Conservation (phyloP, 2,329 filamentous ascomycete species). For the Myriosclerotinia scirpicola region DNA sequence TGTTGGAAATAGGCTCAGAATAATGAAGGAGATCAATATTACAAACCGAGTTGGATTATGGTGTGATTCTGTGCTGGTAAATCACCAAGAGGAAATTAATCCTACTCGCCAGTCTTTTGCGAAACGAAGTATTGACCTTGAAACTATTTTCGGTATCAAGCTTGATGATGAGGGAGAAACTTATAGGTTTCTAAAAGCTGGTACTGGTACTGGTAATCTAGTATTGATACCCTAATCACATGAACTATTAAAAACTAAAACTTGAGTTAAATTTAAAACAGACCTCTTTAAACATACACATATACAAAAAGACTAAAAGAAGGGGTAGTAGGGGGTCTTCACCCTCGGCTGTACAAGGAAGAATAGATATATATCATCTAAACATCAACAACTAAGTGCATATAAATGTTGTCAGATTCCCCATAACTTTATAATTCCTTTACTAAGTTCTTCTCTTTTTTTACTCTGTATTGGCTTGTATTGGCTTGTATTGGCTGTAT, state of each 20-base stretch:
- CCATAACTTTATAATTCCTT: constrained; percentile 6
- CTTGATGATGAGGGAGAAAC: neutral
- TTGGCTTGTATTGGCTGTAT: too few relatives aligned
- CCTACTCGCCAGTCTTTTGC: too few relatives aligned
- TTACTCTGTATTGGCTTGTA: neutral
- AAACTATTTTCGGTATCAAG: neutral
- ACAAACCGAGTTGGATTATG: constrained; percentile 7
- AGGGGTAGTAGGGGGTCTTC: neutral
- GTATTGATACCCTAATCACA: too few relatives aligned
- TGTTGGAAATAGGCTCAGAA: constrained; percentile 3
- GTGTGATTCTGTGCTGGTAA: neutral
- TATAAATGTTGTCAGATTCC: constrained; percentile 13
- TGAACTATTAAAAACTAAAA: too few relatives aligned
- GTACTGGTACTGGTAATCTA: neutral
- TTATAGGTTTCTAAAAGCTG: neutral
- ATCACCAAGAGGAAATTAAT: constrained; percentile 2
- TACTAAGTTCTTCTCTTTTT: neutral
- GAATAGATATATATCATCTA: neutral
- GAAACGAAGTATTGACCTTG: neutral
- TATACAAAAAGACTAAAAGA: neutral
- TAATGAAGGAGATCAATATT: neutral
- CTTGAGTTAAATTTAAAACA: neutral
- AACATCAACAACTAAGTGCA: constrained; percentile 10
- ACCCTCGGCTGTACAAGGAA: neutral
- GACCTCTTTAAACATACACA: neutral